Conservation (phyloP, 2,329 filamentous ascomycete genomes). For the Beauveria varroae region DNA sequence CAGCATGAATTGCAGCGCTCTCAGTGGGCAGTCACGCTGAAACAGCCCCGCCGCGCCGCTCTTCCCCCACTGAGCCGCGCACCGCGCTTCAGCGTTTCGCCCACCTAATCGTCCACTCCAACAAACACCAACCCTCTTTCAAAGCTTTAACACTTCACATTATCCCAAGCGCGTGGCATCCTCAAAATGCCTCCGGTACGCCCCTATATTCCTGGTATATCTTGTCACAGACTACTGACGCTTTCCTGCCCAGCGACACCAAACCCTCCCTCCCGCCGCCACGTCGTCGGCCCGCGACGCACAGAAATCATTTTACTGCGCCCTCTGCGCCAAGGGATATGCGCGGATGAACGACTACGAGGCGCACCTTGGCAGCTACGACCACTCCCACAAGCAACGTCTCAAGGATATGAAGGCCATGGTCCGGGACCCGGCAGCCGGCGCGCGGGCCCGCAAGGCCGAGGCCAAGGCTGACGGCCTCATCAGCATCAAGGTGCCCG, state of each 20-base stretch:
- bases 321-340: slow-evolving; percentile 90
- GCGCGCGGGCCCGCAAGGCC: slow-evolving; percentile 57
- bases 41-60: background rate
- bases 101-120: background rate
- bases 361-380: slow-evolving; percentile 87
- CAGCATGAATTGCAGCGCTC: background rate
- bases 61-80: background rate
- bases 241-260: slow-evolving; percentile 47
- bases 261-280: slow-evolving; percentile 51
- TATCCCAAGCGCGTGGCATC: no score
- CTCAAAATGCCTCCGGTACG: slow-evolving; percentile 2
- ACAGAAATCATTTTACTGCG: slow-evolving; percentile 73
- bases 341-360: slow-evolving; percentile 94
- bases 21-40: background rate
- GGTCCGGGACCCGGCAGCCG: slow-evolving; percentile 62
- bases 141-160: background rate
- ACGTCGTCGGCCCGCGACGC: slow-evolving; percentile 65
- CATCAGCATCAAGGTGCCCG: slow-evolving; percentile 57
- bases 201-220: background rate
- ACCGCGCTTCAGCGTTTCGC: background rate
- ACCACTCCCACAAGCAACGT: slow-evolving; percentile 89
- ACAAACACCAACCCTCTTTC: background rate
- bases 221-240: background rate
- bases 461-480: slow-evolving; percentile 64
- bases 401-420: slow-evolving; percentile 84